Percentiles rank a stretch among this genome's conserved stretches.
Conservation (phyloP, 1,284 basidiomycete species). For the Ceratobasidium sp. region DNA sequence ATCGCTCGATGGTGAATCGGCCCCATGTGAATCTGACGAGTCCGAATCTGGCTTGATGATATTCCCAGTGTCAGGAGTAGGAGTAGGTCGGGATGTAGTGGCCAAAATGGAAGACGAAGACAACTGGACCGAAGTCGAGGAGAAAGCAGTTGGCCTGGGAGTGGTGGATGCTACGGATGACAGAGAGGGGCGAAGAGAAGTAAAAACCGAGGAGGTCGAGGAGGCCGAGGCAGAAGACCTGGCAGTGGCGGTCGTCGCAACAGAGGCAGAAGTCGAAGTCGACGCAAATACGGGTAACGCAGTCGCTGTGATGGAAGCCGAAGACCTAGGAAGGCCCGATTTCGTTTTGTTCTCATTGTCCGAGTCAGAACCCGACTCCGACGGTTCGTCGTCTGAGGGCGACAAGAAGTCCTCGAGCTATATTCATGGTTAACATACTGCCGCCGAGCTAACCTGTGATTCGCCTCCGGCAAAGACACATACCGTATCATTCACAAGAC, state of each 20-base stretch:
- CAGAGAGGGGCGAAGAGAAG: neutral
- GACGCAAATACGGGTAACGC: neutral
- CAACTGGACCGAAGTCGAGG: neutral
- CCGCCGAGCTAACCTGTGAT: neutral
- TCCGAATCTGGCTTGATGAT: slow-evolving; percentile 7
- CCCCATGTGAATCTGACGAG: neutral
- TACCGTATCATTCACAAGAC: slow-evolving; percentile 27
- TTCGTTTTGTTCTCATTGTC: slow-evolving; percentile 18
- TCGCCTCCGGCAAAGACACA: neutral
- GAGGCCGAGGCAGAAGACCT: neutral
- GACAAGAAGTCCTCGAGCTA: slow-evolving; percentile 38
- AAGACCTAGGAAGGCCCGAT: neutral
- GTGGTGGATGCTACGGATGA: neutral
- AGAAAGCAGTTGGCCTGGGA: neutral
- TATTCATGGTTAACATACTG: slow-evolving; percentile 12
- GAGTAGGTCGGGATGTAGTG: neutral
- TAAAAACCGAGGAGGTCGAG: neutral
- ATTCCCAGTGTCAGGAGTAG: neutral
- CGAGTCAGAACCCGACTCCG: slow-evolving; percentile 20
- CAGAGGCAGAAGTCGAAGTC: slow-evolving; percentile 27
- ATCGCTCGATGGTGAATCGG: slow-evolving; percentile 2
- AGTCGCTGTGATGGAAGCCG: slow-evolving; percentile 1
- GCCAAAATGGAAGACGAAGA: neutral
- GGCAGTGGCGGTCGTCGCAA: neutral
- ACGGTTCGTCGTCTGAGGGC: slow-evolving; percentile 21